A percentile compares a stretch with the other conserved stretches of the same genome.
Conservation (phyloP, 2,329 filamentous ascomycete species). For the Eutypella sp. region DNA sequence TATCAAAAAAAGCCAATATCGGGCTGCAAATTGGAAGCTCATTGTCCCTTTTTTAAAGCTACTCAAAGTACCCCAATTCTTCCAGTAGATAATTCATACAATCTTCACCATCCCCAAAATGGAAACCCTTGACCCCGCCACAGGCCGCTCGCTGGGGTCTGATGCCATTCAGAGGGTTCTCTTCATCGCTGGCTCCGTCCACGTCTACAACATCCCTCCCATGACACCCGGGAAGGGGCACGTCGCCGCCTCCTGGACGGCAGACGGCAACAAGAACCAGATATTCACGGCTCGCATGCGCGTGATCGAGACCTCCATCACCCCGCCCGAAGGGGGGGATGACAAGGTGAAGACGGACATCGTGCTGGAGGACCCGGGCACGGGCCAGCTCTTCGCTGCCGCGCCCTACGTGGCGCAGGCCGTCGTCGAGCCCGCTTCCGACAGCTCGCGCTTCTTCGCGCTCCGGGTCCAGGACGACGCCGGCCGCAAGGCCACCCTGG, state of each 20-base stretch:
- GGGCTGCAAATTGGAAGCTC: too few species aligned
- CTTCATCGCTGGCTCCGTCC: slow-evolving; percentile 68
- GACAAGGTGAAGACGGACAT: slow-evolving; percentile 67
- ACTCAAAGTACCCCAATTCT: too few species aligned
- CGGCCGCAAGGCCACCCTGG: slow-evolving; percentile 72
- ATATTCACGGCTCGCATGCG: slow-evolving; percentile 85
- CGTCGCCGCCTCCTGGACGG: slow-evolving; percentile 72
- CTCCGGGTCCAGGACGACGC: slow-evolving; percentile 71
- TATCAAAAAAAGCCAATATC: too few species aligned
- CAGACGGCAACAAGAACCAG: slow-evolving; percentile 60
- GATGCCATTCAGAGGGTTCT: slow-evolving; percentile 83
- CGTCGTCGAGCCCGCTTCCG: slow-evolving; percentile 71
- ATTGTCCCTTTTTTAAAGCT: too few species aligned
- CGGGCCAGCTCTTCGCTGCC: slow-evolving; percentile 75
- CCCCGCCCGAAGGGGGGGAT: slow-evolving; percentile 34
- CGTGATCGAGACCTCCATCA: slow-evolving; percentile 67
- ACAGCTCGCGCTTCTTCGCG: slow-evolving; percentile 81
- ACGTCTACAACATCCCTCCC: slow-evolving; percentile 85
- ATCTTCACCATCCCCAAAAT: too few species aligned
- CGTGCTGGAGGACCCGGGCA: slow-evolving; percentile 70
- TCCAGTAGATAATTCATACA: too few species aligned
- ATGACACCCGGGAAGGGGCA: slow-evolving; percentile 74
- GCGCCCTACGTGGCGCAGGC: slow-evolving; percentile 66
- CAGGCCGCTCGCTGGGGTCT: slow-evolving; percentile 60
- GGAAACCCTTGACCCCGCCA: slow-evolving; percentile 66